Conservation (phyloP, 2,329 filamentous ascomycete genomes). For the Nannizziopsis barbatae region DNA sequence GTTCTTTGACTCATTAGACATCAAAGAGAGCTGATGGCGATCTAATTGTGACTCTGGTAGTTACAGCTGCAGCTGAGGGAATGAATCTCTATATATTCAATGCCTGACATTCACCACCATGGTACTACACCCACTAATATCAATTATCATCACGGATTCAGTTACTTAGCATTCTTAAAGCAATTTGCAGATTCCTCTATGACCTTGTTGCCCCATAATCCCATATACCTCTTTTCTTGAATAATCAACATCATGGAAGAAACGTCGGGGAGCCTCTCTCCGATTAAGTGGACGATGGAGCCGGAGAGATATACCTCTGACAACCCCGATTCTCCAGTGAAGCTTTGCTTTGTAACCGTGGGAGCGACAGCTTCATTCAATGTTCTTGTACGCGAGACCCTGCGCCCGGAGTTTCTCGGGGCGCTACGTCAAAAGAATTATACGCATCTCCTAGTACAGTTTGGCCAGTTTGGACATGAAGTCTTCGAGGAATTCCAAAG, state of each 20-base stretch:
- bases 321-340: constrained; percentile 21
- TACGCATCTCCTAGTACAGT: constrained; percentile 66
- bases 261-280: not conserved
- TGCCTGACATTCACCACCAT: too few relatives aligned
- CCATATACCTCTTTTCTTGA: not conserved
- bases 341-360: constrained; percentile 71
- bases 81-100: too few relatives aligned
- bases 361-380: constrained; percentile 83
- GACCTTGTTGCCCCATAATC: not conserved
- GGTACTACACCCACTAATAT: too few relatives aligned
- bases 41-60: too few relatives aligned
- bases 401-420: constrained; percentile 52
- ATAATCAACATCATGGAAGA: not conserved
- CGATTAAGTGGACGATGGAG: constrained; percentile 2
- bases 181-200: too few relatives aligned
- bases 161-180: too few relatives aligned
- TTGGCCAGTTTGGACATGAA: constrained; percentile 54
- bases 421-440: constrained; percentile 51
- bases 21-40: too few relatives aligned
- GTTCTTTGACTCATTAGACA: too few relatives aligned
- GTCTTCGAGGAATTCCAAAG: constrained; percentile 39
- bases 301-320: constrained; percentile 11
- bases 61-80: too few relatives aligned
- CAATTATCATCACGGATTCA: too few relatives aligned
- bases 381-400: constrained; percentile 54